These are phyloP conservation scores for Podospora pseudoanserina DNA, from an alignment of 495 filamentous ascomycete species.

Conservation along the genomic window DNA sequence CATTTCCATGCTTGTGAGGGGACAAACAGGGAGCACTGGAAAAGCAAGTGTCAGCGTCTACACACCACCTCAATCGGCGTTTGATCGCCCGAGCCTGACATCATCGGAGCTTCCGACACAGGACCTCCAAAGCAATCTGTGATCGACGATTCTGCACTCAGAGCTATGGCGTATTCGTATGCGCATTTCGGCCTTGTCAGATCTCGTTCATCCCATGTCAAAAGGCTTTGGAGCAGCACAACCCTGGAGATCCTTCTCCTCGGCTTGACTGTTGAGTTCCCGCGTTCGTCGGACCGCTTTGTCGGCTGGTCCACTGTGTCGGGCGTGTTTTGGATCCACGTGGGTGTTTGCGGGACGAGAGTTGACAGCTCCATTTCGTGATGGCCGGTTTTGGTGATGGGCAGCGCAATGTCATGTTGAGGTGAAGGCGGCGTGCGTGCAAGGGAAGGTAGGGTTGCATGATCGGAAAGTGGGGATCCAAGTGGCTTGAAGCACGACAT, in stretches of 20 bases:
- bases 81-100: slow-evolving; percentile 20
- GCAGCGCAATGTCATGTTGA: background rate
- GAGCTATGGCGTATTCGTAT: slow-evolving; percentile 5
- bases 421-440: slow-evolving; percentile 2
- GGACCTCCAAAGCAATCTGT: slow-evolving; percentile 8
- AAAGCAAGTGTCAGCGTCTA: background rate
- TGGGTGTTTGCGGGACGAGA: background rate
- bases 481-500: slow-evolving; percentile 22
- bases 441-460: slow-evolving; percentile 29
- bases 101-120: slow-evolving; percentile 5
- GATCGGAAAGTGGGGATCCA: slow-evolving; percentile 25
- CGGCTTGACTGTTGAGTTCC: background rate
- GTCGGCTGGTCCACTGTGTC: slow-evolving; percentile 26
- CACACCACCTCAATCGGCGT: slow-evolving; percentile 8
- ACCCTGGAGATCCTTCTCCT: slow-evolving; percentile 14
- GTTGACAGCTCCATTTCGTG: background rate
- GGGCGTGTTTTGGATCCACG: slow-evolving; percentile 16
- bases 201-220: slow-evolving; percentile 43
- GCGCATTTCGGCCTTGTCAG: slow-evolving; percentile 25
- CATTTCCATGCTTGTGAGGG: slow-evolving; percentile 1
- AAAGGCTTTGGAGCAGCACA: background rate
- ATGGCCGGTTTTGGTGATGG: background rate
- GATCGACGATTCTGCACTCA: slow-evolving; percentile 16
- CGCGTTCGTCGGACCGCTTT: slow-evolving; percentile 1
- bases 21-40: background rate